Evolutionary conservation across 768 basidiomycete species (phyloP), one percentile per base, ranked within the genome.

Genomic region (Zangia roseola): DNA sequence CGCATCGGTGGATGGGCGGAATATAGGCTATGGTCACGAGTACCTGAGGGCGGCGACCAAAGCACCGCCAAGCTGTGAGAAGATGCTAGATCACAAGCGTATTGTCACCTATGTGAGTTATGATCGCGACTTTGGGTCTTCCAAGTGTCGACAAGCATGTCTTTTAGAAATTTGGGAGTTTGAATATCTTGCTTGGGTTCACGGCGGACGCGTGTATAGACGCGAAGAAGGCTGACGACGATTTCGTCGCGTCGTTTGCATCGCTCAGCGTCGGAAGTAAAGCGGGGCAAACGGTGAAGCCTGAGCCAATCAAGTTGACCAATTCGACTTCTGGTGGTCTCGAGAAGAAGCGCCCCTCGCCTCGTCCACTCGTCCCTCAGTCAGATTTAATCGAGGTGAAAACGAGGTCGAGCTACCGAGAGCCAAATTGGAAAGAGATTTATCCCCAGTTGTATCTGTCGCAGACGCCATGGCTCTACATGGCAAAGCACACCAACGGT

Each of bases 391-490:
- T 72, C 46, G 73, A 73, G 41, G 52, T 74, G 33, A 61, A 63
- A 34, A 74, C 75, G 35, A 37, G 64, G n/a, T 56, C 63, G 1
- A 26, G 37, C 5, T 34, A 40, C n/a, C 54, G 62, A 7, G 62
- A 67, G 9, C 70, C 71, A 49, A 71, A 84, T 57, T 88, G 84
- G 84, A 69, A 58, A 24, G 83, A 86, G 12, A 68, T 71, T 2
- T 87, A 81, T 61, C 79, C 82, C 0, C 86, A 88, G 59, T 66
- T 88, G 12, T 83, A 77, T 60, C 75, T 90, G 46, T 86, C 88
- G 6, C 82, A 84, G 59, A 88, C 84, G 0, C 68, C 75, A 2
- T 75, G 80, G 55, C 74, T 82, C 49, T 82, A 79, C 59, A 68
- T 86, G 45, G 86, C 77, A 0, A 67, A 77, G 35, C 86, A 89